phyloP scores from a whole-genome alignment of 1,139 yeast species.

The Nematodospora anomalae region DNA sequence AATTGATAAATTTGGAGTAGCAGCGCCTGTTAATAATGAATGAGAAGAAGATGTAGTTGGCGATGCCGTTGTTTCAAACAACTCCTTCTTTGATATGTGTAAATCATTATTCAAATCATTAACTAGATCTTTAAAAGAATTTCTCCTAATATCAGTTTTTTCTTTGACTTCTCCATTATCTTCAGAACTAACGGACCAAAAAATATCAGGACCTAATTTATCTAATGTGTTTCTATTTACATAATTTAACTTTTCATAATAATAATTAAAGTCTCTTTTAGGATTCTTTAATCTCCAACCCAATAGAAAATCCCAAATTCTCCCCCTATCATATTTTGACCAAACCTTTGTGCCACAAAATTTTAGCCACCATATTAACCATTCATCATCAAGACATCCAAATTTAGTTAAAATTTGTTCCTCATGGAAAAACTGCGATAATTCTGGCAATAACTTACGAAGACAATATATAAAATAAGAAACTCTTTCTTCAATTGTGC shows the following conservation, averaged over 20 bases:
- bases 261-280: constrained; percentile 32
- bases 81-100: constrained; percentile 7
- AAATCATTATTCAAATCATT: constrained; percentile 24
- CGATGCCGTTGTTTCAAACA: constrained; percentile 1
- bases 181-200: constrained; percentile 34
- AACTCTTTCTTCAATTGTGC: constrained; percentile 67
- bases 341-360: constrained; percentile 90
- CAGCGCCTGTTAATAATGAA: background rate
- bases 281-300: constrained; percentile 68
- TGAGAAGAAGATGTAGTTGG: constrained; percentile 1
- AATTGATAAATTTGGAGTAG: constrained; percentile 24
- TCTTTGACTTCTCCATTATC: constrained; percentile 17
- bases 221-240: constrained; percentile 22
- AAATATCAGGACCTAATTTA: constrained; percentile 46
- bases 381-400: constrained; percentile 73
- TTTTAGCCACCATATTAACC: constrained; percentile 95
- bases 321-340: constrained; percentile 77
- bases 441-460: constrained; percentile 68
- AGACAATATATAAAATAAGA: constrained; percentile 71
- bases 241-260: constrained; percentile 33
- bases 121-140: constrained; percentile 35
- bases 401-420: constrained; percentile 70
- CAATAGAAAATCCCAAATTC: constrained; percentile 83
- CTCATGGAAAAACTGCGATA: constrained; percentile 74
- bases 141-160: constrained; percentile 15